Evolutionary conservation across 805 yeast genomes (phyloP).

Genomic region (Scheffersomyces amazonensis): DNA sequence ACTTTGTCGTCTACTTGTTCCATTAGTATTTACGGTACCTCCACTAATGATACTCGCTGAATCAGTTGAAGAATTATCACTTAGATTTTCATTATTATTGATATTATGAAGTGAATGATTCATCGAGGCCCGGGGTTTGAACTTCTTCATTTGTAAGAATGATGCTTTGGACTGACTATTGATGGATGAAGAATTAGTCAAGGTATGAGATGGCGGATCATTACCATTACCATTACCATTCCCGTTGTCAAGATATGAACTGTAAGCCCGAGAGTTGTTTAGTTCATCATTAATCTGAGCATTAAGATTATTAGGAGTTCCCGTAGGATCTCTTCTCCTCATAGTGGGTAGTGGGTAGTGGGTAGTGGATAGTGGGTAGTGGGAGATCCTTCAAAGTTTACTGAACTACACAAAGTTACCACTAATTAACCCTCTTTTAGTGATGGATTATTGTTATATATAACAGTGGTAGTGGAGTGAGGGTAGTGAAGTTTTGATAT

Average conservation of each 20-base stretch:
- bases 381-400: too few relatives aligned
- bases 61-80: conserved; percentile 32
- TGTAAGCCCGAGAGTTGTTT: conserved; percentile 26
- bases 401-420: too few relatives aligned
- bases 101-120: conserved; percentile 2
- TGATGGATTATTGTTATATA: too few relatives aligned
- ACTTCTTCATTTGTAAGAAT: conserved; percentile 3
- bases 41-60: conserved; percentile 26
- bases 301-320: conserved; percentile 7
- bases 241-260: conserved; percentile 5
- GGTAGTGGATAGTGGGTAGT: too few relatives aligned
- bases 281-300: conserved; percentile 23
- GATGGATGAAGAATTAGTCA: neutral
- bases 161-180: neutral
- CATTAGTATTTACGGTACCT: conserved; percentile 12
- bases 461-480: too few relatives aligned
- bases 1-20: conserved; percentile 8
- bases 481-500: too few relatives aligned
- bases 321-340: conserved; percentile 22
- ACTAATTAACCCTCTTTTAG: too few relatives aligned
- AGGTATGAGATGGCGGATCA: neutral
- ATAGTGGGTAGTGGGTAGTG: too few relatives aligned
- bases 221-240: too few relatives aligned
- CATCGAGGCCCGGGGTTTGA: conserved; percentile 5
- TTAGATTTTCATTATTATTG: conserved; percentile 14